Evolutionary conservation across 768 basidiomycete species (phyloP).

Genomic region (Amylocystis lapponica): DNA sequence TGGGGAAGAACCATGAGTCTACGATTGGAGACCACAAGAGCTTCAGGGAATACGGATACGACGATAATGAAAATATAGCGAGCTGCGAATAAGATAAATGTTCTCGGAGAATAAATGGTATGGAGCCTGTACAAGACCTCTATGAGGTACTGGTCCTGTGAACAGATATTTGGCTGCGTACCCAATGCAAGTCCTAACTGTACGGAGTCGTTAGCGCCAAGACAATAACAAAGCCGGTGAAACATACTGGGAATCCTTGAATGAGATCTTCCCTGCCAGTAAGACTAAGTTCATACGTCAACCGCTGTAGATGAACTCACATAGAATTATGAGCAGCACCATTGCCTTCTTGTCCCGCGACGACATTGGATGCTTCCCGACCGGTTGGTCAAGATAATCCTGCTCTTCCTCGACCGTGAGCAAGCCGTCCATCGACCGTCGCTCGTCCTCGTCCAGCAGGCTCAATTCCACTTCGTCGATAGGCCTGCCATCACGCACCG

Average conservation of each 20-base stretch:
- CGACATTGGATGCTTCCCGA: conserved; percentile 48
- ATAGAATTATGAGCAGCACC: conserved; percentile 78
- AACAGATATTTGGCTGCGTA: too few relatives aligned
- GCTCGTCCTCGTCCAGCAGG: conserved; percentile 53
- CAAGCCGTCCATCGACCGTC: conserved; percentile 36
- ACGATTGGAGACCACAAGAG: conserved; percentile 97
- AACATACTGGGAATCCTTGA: conserved; percentile 26
- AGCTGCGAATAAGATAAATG: conserved; percentile 96
- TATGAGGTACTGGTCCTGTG: not conserved
- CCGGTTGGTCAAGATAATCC: conserved; percentile 25
- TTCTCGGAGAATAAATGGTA: conserved; percentile 93
- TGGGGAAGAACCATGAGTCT: conserved; percentile 79
- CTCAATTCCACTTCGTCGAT: conserved; percentile 58
- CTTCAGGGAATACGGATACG: conserved; percentile 96
- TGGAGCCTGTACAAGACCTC: conserved; percentile 55
- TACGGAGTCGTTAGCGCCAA: not conserved
- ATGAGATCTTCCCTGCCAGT: conserved; percentile 49
- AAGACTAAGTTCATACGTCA: conserved; percentile 9
- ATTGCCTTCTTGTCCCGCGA: conserved; percentile 80
- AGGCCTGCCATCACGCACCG: conserved; percentile 9
- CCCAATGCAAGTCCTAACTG: conserved; percentile 88
- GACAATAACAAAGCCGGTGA: not conserved
- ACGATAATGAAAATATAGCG: conserved; percentile 87
- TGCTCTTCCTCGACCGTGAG: conserved; percentile 33
- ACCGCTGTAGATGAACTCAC: too few relatives aligned